Conservation (phyloP, 306 rosid species). For the barrel medic (Medicago truncatula) region MtrunA17r5.0-ANR NC_053042.1:14351501-14352000, state of each 20-base stretch:
- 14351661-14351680: background rate
- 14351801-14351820: too few relatives aligned
- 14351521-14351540: conserved; percentile 11
- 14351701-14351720: background rate
- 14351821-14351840: too few relatives aligned
- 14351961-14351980: too few relatives aligned
- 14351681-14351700: background rate
- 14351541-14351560: background rate
- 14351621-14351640: background rate
- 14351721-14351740: background rate
- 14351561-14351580: background rate
- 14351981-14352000: too few relatives aligned
- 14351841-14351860: too few relatives aligned
- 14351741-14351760: conserved; percentile 36
- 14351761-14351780: conserved; percentile 17
- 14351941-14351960: too few relatives aligned
- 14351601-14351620: background rate
- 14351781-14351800: background rate
- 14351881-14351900: too few relatives aligned
- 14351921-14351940: too few relatives aligned
- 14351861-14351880: too few relatives aligned
- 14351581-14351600: conserved; percentile 36
- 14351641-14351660: background rate
- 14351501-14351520: conserved; percentile 4
- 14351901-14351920: too few relatives aligned